Evolutionary conservation across 768 basidiomycete species (phyloP).

Genomic region (Boletus sensibilis): DNA sequence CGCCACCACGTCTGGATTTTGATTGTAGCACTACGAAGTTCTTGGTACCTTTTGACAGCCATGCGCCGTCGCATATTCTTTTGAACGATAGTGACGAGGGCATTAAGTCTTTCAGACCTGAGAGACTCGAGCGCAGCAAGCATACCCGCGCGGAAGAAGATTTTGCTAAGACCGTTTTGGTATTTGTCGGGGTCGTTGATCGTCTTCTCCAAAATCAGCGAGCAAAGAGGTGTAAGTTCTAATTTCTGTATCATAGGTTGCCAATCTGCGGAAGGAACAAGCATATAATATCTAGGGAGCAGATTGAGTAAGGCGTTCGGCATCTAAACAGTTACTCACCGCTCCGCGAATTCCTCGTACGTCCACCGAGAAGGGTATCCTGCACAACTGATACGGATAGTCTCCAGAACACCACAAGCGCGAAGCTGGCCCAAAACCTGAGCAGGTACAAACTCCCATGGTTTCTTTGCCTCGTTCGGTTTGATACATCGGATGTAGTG

Average conservation of each 20-base stretch:
- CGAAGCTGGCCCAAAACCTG: slow-evolving; percentile 93
- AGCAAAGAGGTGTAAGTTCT: slow-evolving; percentile 79
- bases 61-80: slow-evolving; percentile 92
- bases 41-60: slow-evolving; percentile 77
- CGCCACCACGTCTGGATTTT: slow-evolving; percentile 95
- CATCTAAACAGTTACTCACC: slow-evolving; percentile 50
- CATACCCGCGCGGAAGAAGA: slow-evolving; percentile 99
- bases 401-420: slow-evolving; percentile 98
- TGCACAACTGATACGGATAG: slow-evolving; percentile 97
- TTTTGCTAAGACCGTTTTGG: slow-evolving; percentile 95
- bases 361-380: slow-evolving; percentile 99
- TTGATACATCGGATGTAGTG: slow-evolving; percentile 99
- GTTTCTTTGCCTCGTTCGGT: slow-evolving; percentile 93
- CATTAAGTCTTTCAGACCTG: slow-evolving; percentile 83
- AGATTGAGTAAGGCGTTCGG: slow-evolving; percentile 19
- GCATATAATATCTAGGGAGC: slow-evolving; percentile 86
- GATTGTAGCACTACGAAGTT: slow-evolving; percentile 70
- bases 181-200: slow-evolving; percentile 96
- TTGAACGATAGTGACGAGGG: slow-evolving; percentile 92
- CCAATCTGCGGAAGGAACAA: slow-evolving; percentile 86
- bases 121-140: slow-evolving; percentile 91
- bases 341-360: slow-evolving; percentile 97
- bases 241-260: slow-evolving; percentile 78
- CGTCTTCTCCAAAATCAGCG: slow-evolving; percentile 78
- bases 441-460: slow-evolving; percentile 96